A percentile compares a stretch with the other conserved stretches of the same genome.
phyloP scores from a whole-genome alignment of 1,284 basidiomycete genomes.

The Chalciporus sp. region DNA sequence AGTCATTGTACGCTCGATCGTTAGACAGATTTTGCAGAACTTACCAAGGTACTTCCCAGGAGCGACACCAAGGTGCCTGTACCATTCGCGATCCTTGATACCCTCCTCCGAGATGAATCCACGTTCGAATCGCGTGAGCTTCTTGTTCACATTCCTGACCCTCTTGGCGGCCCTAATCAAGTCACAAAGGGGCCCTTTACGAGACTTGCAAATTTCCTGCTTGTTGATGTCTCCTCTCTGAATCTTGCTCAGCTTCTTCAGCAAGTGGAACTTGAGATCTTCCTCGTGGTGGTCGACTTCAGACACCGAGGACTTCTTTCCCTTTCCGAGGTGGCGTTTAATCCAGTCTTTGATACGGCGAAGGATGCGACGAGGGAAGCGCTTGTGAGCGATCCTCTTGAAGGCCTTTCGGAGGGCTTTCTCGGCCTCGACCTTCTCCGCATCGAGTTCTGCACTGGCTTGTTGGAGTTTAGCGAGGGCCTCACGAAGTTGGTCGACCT shows the following conservation, averaged over 20 bases:
- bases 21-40: slow-evolving; percentile 20
- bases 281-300: slow-evolving; percentile 15
- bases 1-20: not conserved
- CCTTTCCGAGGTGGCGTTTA: slow-evolving; percentile 31
- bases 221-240: not conserved
- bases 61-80: slow-evolving; percentile 82
- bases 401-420: slow-evolving; percentile 39
- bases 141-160: slow-evolving; percentile 69
- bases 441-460: slow-evolving; percentile 58
- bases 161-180: slow-evolving; percentile 65
- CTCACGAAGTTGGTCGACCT: slow-evolving; percentile 49
- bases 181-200: slow-evolving; percentile 27
- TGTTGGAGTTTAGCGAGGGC: slow-evolving; percentile 53
- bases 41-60: slow-evolving; percentile 88
- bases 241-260: slow-evolving; percentile 1
- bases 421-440: slow-evolving; percentile 43
- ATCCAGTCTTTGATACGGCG: slow-evolving; percentile 25
- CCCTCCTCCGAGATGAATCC: slow-evolving; percentile 86
- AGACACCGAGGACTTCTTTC: slow-evolving; percentile 12
- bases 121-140: slow-evolving; percentile 75
- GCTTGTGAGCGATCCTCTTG: slow-evolving; percentile 20
- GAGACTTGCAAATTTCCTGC: slow-evolving; percentile 7
- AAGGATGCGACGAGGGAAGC: not conserved
- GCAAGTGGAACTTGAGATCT: slow-evolving; percentile 15
- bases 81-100: slow-evolving; percentile 84